Evolutionary conservation across 495 filamentous ascomycete species (phyloP), one percentile per base, ranked within the genome.

Genomic region (Talaromyces adpressus): DNA sequence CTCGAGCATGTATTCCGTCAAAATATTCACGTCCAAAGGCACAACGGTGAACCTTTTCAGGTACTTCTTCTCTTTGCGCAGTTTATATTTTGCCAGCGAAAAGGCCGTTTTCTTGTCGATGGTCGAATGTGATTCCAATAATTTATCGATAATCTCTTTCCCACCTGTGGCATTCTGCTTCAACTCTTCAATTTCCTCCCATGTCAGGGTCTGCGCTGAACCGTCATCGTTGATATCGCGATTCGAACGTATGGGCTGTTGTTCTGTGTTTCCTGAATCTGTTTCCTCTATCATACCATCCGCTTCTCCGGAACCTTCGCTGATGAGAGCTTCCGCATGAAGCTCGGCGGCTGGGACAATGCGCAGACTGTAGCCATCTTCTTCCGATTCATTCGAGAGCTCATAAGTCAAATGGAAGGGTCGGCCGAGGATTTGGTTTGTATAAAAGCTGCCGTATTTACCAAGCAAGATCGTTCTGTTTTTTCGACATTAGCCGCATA

Each of bases 21-120:
- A 78, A 51, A 81, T 77, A 6, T 86, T 81, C 32, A 96, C 87
- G 64, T 96, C 92, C 70, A 98, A 68, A 0, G 91, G 93, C 27
- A 93, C 75, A 0, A 93, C 83, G 1, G 89, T 92, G 65, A 98
- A 97, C 20, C 92, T 79, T 64, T 87, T 85, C 64, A 97, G 83
- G 70, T 95, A 98, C 77, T 98, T 98, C 72, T 87, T 93, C 47
- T 88, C 87, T 79, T 98, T 98, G 22, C 94, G 83, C 16, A 98
- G 77, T 54, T 92, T 95, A 70, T 98, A 98, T 72, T 98, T 98
- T 23, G 93, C 92, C 20, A 97, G 77, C 6, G 90, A 91, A 73
- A 96, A 98, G 2, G 88, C 83, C 0, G 94, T 97, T 79, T 98
- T 98, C 78, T 98, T 89, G 65, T 95, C 92, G 29, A 98, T 77